Conservation (phyloP, 2,329 filamentous ascomycete species). For the Didymella pomorum region DNA sequence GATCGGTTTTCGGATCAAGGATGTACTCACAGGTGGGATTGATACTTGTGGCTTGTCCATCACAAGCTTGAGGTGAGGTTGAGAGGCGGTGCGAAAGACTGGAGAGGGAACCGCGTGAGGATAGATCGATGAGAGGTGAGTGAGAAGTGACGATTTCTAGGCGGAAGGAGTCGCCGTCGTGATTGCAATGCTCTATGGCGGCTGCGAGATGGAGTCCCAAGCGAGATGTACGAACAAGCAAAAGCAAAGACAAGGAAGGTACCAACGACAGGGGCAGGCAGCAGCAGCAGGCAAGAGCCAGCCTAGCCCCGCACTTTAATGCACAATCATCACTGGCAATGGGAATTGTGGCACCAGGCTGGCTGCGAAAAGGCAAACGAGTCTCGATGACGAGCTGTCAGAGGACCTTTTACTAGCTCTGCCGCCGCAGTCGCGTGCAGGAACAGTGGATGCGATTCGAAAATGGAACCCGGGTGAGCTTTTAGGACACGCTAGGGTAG, state of each 20-base stretch:
- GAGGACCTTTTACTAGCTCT: slow-evolving; percentile 45
- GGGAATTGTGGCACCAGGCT: slow-evolving; percentile 25
- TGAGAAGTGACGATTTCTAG: background rate
- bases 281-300: slow-evolving; percentile 26
- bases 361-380: slow-evolving; percentile 29
- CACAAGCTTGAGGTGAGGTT: background rate
- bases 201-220: background rate
- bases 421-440: slow-evolving; percentile 48
- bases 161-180: background rate
- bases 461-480: slow-evolving; percentile 30
- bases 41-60: slow-evolving; percentile 47
- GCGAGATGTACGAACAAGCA: slow-evolving; percentile 8
- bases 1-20: background rate
- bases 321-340: slow-evolving; percentile 25
- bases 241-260: slow-evolving; percentile 12
- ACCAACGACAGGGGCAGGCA: slow-evolving; percentile 24
- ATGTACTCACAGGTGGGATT: slow-evolving; percentile 43
- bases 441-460: slow-evolving; percentile 24
- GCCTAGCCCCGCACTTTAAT: slow-evolving; percentile 29
- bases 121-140: background rate
- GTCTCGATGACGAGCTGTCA: slow-evolving; percentile 38
- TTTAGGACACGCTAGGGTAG: slow-evolving; percentile 31
- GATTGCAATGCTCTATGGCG: background rate
- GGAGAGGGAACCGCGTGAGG: background rate
- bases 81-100: background rate